phyloP scores from a whole-genome alignment of 1,284 basidiomycete genomes.

The Sanghuangporus weigelae region DNA sequence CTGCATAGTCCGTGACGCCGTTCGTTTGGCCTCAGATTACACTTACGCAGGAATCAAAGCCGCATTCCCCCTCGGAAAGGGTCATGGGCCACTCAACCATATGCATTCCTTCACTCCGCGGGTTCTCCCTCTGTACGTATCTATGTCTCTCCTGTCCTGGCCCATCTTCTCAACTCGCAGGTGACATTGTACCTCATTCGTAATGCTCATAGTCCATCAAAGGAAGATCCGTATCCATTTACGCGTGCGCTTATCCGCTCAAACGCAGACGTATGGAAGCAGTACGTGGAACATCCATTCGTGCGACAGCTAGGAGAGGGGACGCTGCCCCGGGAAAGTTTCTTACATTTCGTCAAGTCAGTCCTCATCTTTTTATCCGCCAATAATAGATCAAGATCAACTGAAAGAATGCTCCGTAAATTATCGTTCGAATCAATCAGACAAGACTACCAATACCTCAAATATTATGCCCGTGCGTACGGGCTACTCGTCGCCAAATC shows the following conservation, averaged over 20 bases:
- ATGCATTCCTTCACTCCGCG: constrained; percentile 55
- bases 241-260: constrained; percentile 61
- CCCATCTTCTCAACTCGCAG: background rate
- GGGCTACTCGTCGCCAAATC: constrained; percentile 80
- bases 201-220: constrained; percentile 45
- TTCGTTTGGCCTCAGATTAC: constrained; percentile 58
- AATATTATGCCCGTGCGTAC: constrained; percentile 74
- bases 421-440: constrained; percentile 30
- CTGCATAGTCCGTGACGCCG: constrained; percentile 51
- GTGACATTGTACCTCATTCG: background rate
- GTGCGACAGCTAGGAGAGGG: constrained; percentile 72
- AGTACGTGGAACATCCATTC: constrained; percentile 81
- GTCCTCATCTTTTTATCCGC: constrained; percentile 20
- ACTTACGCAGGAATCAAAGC: constrained; percentile 75
- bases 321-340: constrained; percentile 57
- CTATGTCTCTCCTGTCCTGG: background rate
- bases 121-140: constrained; percentile 53
- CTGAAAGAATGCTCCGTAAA: background rate
- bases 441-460: constrained; percentile 74
- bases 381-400: background rate
- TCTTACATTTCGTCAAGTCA: constrained; percentile 84
- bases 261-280: constrained; percentile 58
- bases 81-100: constrained; percentile 88
- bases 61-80: constrained; percentile 67
- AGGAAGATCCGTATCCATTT: constrained; percentile 62